Base-by-base conservation (phyloP, 805 yeast species). In the Sugiyamaella valdiviana region DNA sequence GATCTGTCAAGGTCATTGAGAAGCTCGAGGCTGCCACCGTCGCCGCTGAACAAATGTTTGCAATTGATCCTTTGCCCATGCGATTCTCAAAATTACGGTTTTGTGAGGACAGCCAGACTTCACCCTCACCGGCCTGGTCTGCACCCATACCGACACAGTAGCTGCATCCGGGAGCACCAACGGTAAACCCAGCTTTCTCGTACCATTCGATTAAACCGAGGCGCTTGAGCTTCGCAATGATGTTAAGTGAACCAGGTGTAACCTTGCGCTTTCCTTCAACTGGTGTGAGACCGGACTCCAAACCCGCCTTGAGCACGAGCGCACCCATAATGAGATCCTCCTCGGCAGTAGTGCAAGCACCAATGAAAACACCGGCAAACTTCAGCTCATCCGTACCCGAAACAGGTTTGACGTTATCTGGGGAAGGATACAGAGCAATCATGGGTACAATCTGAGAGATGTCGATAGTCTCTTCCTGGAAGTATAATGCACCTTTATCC, bases 101-200 rank as follows among this genome's bases (percentile, higher is more conserved):
- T 21, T 49, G 52, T 6, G 52, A 49, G 9, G 52, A 49, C 12
- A 49, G 39, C 52, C 52, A 49, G 14, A 45, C 50, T 36, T 49
- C 52, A 15, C 49, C 52, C 9, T 22, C 49, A 9, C 49, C 49
- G 24, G 52, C 52, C 21, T 39, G 49, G 32, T 49, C 52, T 12
- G 52, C 52, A 9, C 52, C 52, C 52, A 49, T 49, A 2, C 52
- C 52, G 7, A 49, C 52, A 24, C 52, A 49, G 22, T 49, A 49
- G 17, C 45, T 37, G 39, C 52, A 49, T 16, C 52, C 52, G 4
- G 52, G 52, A 5, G 38, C 52, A 12, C 52, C 52, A n/a, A 49
- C 45, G 36, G 29, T 39, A 20, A 49, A 49, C 5, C 52, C 52
- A 6, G 52, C 52, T 40, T 40, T 37, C 35, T 49, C 52, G 22